Evolutionary conservation across 345 rosid genomes (phyloP), one percentile per base, ranked within the genome.

Genomic region (Crucihimalaya himalaica): DNA sequence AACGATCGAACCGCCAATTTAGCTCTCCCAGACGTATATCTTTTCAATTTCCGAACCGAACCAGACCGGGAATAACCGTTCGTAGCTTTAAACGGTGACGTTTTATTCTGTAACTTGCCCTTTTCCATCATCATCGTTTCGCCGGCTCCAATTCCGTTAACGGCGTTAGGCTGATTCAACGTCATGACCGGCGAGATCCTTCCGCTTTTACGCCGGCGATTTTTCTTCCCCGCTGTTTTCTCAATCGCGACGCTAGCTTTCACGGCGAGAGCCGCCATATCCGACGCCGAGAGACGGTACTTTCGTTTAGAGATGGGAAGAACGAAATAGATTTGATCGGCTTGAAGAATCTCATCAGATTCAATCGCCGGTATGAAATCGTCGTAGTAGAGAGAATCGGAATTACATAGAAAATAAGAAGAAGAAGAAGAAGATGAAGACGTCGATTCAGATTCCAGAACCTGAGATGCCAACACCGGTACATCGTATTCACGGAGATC

Each of bases 191-290:
- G 95, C 0, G 95, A 80, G 21, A 88, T 86, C 55, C 88, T 68
- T 7, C 85, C 76, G 34, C 75, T 82, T 20, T 74, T 84, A 3
- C 82, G 63, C 3, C 83, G 81, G 10, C 37, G 69, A 5, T 55
- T 47, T 0, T 47, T 73, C 50, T 70, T 81, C 32, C 76, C 81
- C 8, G 80, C 60, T 3, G 76, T 71, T 6, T 72, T 87, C 59
- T 83, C 85, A 40, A 93, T 72, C 20, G 98, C 92, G 13, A 83
- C 68, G 85, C 89, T 84, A 20, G 96, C 97, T 74, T 86, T 91
- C 25, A 93, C 97, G 1, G 98, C 97, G 39, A 91, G 78, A 34
- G 91, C 94, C 1, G 96, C 98, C 98, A 93, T 93, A 42, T 88
- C 97, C 1, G 86, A 76, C 5, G 98, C 87, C 4, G 86, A 61